A percentile compares a stretch with the other conserved stretches of the same genome.
Evolutionary conservation across 129 eudicot species (phyloP).

Genomic region (Saussurea involucrata): DNA sequence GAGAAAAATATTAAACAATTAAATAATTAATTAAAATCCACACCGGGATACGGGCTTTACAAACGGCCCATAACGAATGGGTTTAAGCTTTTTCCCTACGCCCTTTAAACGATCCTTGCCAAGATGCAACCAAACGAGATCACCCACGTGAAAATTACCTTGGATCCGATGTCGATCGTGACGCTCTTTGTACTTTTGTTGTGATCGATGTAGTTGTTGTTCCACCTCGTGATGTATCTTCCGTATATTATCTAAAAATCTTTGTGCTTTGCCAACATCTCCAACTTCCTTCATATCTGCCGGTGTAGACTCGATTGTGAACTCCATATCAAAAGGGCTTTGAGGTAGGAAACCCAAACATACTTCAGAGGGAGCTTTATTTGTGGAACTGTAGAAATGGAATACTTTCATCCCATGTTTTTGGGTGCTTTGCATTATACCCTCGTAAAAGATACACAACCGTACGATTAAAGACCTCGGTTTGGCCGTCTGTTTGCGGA

Average conservation of each 20-base stretch:
- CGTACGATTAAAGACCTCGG: slow-evolving; percentile 9
- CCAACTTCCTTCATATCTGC: neutral
- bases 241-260: neutral
- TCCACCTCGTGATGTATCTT: neutral
- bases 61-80: slow-evolving; percentile 1
- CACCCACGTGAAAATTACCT: neutral
- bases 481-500: slow-evolving; percentile 17
- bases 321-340: slow-evolving; percentile 7
- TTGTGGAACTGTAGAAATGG: slow-evolving; percentile 6
- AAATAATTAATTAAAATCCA: no score
- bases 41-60: no score
- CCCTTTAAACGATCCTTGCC: slow-evolving; percentile 8
- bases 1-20: no score
- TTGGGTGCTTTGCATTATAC: slow-evolving; percentile 7
- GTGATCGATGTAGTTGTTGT: neutral
- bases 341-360: slow-evolving; percentile 11
- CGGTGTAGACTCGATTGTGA: neutral
- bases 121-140: slow-evolving; percentile 8
- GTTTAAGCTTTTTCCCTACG: neutral
- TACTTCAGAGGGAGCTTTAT: slow-evolving; percentile 13
- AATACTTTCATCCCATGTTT: slow-evolving; percentile 23
- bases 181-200: neutral
- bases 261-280: neutral
- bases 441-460: neutral
- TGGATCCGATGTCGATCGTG: neutral